Evolutionary conservation across 345 rosid species (phyloP), one percentile per base, ranked within the genome.

Genomic region (Populus pruinosa): DNA sequence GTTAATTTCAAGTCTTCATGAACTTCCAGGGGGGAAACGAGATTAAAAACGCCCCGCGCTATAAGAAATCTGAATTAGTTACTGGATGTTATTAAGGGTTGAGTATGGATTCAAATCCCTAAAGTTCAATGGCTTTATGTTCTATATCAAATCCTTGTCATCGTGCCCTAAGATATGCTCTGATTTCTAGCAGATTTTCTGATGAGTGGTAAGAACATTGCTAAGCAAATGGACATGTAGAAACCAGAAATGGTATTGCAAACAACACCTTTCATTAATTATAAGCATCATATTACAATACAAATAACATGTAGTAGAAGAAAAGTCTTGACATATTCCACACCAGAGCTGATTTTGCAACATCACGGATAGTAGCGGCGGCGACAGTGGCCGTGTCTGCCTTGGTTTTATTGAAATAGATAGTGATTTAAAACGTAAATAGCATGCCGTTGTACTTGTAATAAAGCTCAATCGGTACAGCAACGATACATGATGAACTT

Each of bases 401-500:
- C 13, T 13, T 44, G 17, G 50, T 3, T 56, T 56, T 20, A 11
- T 27, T 29, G 38, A 13, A 43, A 39, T 23, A 20, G 33, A 20
- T 38, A 8, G 6, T 36, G 17, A 39, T 3, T 13, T 12, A n/a
- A 69, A 69, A 12, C 72, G 5, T 38, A n/a, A 11, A n/a, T 21
- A n/a, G 31, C 9, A 43, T 1, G 13, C 20, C 17, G 20, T 3
- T 4, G 1, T n/a, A n/a, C 20, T 5, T 12, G 5, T 17, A 36
- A 20, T 10, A 6, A 68, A 68, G 44, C 50, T 85, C 72, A 91
- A 49, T 91, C 90, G 2, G 61, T 83, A 82, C 92, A 91, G 83
- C 94, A 91, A 0, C 88, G 85, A 53, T 89, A 91, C 89, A 87
- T 86, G 80, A 86, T 73, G 82, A 85, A 88, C 83, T 86, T 88